These are phyloP conservation scores for Globisporangium heterothallicum DNA, from an alignment of 352 stramenopile genomes.

Conservation along the genomic window DNA sequence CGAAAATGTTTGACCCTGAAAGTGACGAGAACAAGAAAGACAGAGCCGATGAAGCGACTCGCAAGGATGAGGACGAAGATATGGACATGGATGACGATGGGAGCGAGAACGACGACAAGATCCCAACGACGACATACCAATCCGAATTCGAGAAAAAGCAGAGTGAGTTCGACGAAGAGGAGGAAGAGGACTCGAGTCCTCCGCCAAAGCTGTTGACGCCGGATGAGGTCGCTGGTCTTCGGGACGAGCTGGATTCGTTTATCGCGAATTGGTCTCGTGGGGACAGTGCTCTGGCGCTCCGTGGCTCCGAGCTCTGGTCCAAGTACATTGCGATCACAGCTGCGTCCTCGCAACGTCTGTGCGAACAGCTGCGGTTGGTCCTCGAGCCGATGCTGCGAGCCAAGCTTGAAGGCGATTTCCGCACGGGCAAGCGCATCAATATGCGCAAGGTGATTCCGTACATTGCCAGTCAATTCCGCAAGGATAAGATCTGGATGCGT, in stretches of 20 bases:
- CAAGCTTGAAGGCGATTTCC: constrained; percentile 98
- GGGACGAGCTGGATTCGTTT: constrained; percentile 72
- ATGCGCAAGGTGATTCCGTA: constrained; percentile 99
- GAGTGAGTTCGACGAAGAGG: constrained; percentile 26
- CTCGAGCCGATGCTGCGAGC: constrained; percentile 97
- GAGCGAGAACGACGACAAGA: constrained; percentile 14
- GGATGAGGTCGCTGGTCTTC: constrained; percentile 68
- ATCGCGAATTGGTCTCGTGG: constrained; percentile 61
- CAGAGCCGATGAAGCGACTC: constrained; percentile 19
- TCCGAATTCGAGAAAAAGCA: constrained; percentile 34
- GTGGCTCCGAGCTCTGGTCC: constrained; percentile 85
- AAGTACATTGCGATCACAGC: constrained; percentile 92
- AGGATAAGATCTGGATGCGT: constrained; percentile 99
- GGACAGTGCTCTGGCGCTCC: constrained; percentile 26
- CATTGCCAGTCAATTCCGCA: constrained; percentile 99
- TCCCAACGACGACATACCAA: constrained; percentile 24
- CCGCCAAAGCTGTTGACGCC: constrained; percentile 40
- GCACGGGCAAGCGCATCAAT: constrained; percentile 99
- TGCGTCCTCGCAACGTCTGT: constrained; percentile 92
- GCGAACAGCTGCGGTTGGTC: constrained; percentile 98
- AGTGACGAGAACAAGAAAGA: constrained; percentile 19
- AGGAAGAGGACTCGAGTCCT: constrained; percentile 24
- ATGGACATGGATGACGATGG: constrained; percentile 35
- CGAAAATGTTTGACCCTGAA: constrained; percentile 18
- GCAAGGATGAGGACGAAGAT: constrained; percentile 22